phyloP scores from a whole-genome alignment of 164 flowering plant genomes.

The Nymphaea colorata region DNA sequence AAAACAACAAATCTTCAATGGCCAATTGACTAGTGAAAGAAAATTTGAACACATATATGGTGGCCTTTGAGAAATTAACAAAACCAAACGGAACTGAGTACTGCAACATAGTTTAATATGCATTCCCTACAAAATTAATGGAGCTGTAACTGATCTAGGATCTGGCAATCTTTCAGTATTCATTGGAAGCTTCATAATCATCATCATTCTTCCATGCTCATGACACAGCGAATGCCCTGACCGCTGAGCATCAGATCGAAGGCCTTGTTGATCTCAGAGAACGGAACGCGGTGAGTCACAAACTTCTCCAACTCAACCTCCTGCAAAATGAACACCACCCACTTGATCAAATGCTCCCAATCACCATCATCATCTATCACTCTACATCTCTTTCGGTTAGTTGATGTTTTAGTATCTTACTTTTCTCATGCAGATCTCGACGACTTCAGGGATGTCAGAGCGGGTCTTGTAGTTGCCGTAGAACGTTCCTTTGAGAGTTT shows the following conservation, averaged over 20 bases:
- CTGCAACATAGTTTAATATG: too few species aligned
- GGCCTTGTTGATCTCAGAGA: slow-evolving; percentile 69
- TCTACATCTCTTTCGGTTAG: too few species aligned
- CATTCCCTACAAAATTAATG: too few species aligned
- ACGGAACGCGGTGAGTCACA: slow-evolving; percentile 52
- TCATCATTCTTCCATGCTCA: slow-evolving; percentile 17
- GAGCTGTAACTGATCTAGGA: too few species aligned
- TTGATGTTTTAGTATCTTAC: slow-evolving; percentile 10
- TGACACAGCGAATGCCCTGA: slow-evolving; percentile 44
- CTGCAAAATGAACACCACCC: slow-evolving; percentile 11
- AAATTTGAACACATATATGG: too few species aligned
- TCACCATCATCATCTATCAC: not conserved
- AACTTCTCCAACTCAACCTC: slow-evolving; percentile 62
- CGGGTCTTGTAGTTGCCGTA: slow-evolving; percentile 63
- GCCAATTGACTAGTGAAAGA: too few species aligned
- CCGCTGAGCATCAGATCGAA: slow-evolving; percentile 57
- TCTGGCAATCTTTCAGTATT: too few species aligned
- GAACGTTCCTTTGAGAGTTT: slow-evolving; percentile 61
- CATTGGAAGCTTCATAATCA: not conserved
- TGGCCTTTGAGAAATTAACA: too few species aligned
- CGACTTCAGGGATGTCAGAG: slow-evolving; percentile 49
- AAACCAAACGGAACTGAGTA: too few species aligned
- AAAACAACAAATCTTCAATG: too few species aligned
- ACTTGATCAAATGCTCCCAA: not conserved
- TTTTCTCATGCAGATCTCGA: slow-evolving; percentile 67